Percentiles rank a stretch among this genome's conserved stretches.
phyloP scores from a whole-genome alignment of 2,329 filamentous ascomycete genomes.

The Colletotrichum shisoi region DNA sequence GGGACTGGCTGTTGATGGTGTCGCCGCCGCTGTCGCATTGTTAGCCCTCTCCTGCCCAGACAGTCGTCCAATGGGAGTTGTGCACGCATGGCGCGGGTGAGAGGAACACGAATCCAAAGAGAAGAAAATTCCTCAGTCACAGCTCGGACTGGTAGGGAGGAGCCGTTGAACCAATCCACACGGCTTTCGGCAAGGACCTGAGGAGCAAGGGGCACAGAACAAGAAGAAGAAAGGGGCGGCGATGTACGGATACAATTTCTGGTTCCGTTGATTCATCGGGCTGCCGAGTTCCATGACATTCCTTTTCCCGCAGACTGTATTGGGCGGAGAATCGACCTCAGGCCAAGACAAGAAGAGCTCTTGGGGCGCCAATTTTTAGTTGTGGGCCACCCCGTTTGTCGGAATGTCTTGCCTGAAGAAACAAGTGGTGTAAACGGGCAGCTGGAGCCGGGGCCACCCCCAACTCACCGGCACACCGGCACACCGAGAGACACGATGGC shows the following conservation, averaged over 20 bases:
- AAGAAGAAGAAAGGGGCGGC: constrained; percentile 19
- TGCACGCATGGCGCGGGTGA: constrained; percentile 8
- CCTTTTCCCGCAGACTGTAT: constrained; percentile 18
- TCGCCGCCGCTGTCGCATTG: constrained; percentile 36
- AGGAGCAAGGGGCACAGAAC: constrained; percentile 14
- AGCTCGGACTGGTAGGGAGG: constrained; percentile 38
- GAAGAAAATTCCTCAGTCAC: constrained; percentile 27
- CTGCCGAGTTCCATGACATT: constrained; percentile 28
- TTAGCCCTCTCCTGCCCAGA: constrained; percentile 25
- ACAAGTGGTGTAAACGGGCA: constrained; percentile 32
- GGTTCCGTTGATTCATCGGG: constrained; percentile 27
- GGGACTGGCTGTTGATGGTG: constrained; percentile 24
- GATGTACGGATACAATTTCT: constrained; percentile 14
- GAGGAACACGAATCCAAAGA: constrained; percentile 6
- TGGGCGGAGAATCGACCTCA: constrained; percentile 5
- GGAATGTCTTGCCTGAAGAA: constrained; percentile 25
- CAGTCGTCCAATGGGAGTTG: constrained; percentile 26
- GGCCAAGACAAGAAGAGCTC: constrained; percentile 15
- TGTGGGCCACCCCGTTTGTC: background rate
- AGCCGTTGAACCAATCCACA: constrained; percentile 22
- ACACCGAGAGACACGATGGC: constrained; percentile 23
- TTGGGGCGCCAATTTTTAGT: background rate
- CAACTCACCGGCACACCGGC: constrained; percentile 21
- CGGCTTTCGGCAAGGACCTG: constrained; percentile 33
- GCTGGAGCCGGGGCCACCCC: constrained; percentile 23